Percentiles rank a stretch among this genome's conserved stretches.
Conservation (phyloP, 441 rosid species). For the Adansonia grandidieri region DNA sequence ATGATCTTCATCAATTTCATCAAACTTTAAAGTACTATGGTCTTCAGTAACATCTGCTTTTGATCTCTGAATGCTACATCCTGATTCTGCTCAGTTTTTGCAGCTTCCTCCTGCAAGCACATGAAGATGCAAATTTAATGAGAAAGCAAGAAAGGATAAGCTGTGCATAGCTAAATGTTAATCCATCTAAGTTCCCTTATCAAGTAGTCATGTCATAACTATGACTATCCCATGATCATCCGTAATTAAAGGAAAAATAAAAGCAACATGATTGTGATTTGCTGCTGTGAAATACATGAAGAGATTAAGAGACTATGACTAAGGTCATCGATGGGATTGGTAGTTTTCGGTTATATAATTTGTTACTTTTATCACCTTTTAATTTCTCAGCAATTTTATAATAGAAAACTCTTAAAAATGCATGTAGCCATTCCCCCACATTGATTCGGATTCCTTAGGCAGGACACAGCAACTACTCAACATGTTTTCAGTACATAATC, state of each 20-base stretch:
- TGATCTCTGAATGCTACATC: slow-evolving; percentile 30
- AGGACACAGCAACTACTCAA: slow-evolving; percentile 1
- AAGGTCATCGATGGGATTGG: no score
- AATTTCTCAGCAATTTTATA: no score
- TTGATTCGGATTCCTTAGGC: not conserved
- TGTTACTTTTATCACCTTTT: no score
- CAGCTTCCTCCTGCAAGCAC: slow-evolving; percentile 41
- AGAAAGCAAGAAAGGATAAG: not conserved
- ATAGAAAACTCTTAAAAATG: not conserved
- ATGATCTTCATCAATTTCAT: slow-evolving; percentile 36
- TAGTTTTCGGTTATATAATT: no score
- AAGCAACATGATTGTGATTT: not conserved
- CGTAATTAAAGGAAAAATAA: not conserved
- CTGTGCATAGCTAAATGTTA: no score
- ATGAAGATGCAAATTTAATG: not conserved
- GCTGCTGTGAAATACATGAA: slow-evolving; percentile 1
- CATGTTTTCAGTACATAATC: not conserved
- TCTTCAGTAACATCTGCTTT: slow-evolving; percentile 26
- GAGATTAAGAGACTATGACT: no score
- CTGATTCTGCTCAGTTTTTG: slow-evolving; percentile 36
- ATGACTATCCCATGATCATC: not conserved
- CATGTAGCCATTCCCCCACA: not conserved
- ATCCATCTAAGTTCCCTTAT: slow-evolving; percentile 4
- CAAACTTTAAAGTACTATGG: slow-evolving; percentile 28
- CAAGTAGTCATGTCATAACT: not conserved